A percentile compares a stretch with the other conserved stretches of the same genome.
phyloP scores from a whole-genome alignment of 129 eudicot species.

The Lonicera japonica region DNA sequence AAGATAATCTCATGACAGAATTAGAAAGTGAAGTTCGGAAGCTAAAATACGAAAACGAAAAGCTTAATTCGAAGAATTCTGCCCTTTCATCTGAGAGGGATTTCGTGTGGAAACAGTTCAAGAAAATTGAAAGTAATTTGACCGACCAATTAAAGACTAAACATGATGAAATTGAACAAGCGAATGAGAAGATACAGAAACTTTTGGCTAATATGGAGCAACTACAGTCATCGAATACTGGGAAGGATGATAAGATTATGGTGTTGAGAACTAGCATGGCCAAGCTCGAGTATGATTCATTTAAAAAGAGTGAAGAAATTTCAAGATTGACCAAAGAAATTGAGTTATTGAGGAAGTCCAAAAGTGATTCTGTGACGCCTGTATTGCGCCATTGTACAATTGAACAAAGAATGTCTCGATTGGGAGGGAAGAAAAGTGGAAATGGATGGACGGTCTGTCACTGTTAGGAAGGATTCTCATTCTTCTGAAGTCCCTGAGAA shows the following conservation, averaged over 20 bases:
- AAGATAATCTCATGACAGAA: not conserved
- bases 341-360: conserved; percentile 19
- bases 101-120: conserved; percentile 45
- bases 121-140: conserved; percentile 25
- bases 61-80: conserved; percentile 10
- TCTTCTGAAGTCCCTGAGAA: conserved; percentile 20
- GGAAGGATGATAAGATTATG: conserved; percentile 24
- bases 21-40: conserved; percentile 24
- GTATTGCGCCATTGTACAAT: conserved; percentile 22
- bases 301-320: conserved; percentile 27
- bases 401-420: not conserved
- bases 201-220: conserved; percentile 29
- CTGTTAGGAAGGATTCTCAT: conserved; percentile 20
- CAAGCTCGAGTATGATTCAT: conserved; percentile 29
- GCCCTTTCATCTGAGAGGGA: conserved; percentile 42
- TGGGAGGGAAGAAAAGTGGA: conserved; percentile 12
- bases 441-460: too few species aligned
- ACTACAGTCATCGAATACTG: conserved; percentile 29
- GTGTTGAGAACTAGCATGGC: conserved; percentile 16
- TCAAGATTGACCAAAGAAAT: conserved; percentile 25
- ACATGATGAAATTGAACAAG: conserved; percentile 22
- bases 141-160: conserved; percentile 23
- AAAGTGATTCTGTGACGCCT: conserved; percentile 21
- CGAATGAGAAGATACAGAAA: conserved; percentile 30
- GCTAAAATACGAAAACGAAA: conserved; percentile 30